Evolutionary conservation across 805 yeast genomes (phyloP).

Genomic region (Lipomyces spencermartinsiae): DNA sequence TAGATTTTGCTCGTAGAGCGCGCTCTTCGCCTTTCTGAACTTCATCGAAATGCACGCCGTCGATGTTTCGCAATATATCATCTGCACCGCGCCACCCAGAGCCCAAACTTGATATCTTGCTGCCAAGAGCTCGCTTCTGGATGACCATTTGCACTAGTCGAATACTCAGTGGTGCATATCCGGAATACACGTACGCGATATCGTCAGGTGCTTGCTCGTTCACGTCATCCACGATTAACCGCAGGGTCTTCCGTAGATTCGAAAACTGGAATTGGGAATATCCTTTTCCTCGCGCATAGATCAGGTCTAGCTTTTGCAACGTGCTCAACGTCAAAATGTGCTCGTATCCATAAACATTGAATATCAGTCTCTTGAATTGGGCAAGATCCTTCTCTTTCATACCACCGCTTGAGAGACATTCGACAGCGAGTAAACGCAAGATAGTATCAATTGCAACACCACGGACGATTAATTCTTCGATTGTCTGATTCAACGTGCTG

Average conservation of each 20-base stretch:
- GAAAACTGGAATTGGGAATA: slow-evolving; percentile 51
- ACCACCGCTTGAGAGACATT: slow-evolving; percentile 72
- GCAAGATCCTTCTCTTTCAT: slow-evolving; percentile 68
- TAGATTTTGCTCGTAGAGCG: slow-evolving; percentile 33
- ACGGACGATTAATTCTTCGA: slow-evolving; percentile 59
- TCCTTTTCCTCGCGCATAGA: slow-evolving; percentile 46
- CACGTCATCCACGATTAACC: slow-evolving; percentile 44
- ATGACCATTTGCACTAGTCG: slow-evolving; percentile 75
- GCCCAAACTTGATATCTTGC: slow-evolving; percentile 25
- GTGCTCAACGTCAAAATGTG: slow-evolving; percentile 56
- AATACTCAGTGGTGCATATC: slow-evolving; percentile 76
- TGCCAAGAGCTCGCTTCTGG: slow-evolving; percentile 49
- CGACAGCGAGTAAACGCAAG: slow-evolving; percentile 60
- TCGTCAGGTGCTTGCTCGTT: slow-evolving; percentile 52
- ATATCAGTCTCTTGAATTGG: slow-evolving; percentile 58
- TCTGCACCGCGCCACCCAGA: slow-evolving; percentile 52
- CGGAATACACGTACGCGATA: slow-evolving; percentile 74
- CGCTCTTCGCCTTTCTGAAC: slow-evolving; percentile 39
- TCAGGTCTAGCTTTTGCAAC: slow-evolving; percentile 56
- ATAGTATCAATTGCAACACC: slow-evolving; percentile 53
- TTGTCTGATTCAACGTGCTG: slow-evolving; percentile 48
- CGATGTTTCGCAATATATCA: slow-evolving; percentile 46
- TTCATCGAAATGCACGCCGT: slow-evolving; percentile 49
- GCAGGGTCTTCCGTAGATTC: slow-evolving; percentile 54
- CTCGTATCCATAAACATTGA: slow-evolving; percentile 69